Evolutionary conservation across 179 eudicot species (phyloP).

Genomic region (Silene noctiflora): DNA sequence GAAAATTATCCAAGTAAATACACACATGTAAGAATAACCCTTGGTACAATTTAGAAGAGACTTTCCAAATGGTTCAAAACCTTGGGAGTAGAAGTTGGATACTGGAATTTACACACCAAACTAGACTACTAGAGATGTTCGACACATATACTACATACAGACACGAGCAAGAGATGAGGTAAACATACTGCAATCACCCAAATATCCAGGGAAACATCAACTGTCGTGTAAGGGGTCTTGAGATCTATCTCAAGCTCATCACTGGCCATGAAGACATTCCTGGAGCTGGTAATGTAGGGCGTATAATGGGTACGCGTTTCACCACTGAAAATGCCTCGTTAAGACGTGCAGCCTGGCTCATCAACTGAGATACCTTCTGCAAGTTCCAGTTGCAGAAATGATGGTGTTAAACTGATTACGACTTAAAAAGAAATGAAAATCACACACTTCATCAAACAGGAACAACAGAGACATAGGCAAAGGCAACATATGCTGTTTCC

Average conservation of each 20-base stretch:
- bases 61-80: slow-evolving; percentile 1
- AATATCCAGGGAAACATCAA: slow-evolving; percentile 15
- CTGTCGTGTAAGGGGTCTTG: not conserved
- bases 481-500: too few species aligned
- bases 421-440: not conserved
- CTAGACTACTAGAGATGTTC: not conserved
- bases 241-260: slow-evolving; percentile 61
- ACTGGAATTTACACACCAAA: slow-evolving; percentile 23
- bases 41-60: slow-evolving; percentile 9
- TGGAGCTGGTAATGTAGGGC: slow-evolving; percentile 79
- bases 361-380: slow-evolving; percentile 97
- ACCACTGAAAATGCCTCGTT: slow-evolving; percentile 97
- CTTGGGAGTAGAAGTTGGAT: not conserved
- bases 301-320: slow-evolving; percentile 76
- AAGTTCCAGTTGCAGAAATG: slow-evolving; percentile 17
- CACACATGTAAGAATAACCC: slow-evolving; percentile 12
- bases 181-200: slow-evolving; percentile 8
- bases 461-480: too few species aligned
- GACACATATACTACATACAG: slow-evolving; percentile 10
- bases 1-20: slow-evolving; percentile 9
- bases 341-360: slow-evolving; percentile 85
- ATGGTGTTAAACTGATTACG: not conserved
- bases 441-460: too few species aligned
- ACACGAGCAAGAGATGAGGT: slow-evolving; percentile 13
- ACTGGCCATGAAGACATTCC: slow-evolving; percentile 76